Percentiles rank a stretch among this genome's conserved stretches.
phyloP scores from a whole-genome alignment of 2,329 filamentous ascomycete genomes.

The Drechslerella dactyloides region DNA sequence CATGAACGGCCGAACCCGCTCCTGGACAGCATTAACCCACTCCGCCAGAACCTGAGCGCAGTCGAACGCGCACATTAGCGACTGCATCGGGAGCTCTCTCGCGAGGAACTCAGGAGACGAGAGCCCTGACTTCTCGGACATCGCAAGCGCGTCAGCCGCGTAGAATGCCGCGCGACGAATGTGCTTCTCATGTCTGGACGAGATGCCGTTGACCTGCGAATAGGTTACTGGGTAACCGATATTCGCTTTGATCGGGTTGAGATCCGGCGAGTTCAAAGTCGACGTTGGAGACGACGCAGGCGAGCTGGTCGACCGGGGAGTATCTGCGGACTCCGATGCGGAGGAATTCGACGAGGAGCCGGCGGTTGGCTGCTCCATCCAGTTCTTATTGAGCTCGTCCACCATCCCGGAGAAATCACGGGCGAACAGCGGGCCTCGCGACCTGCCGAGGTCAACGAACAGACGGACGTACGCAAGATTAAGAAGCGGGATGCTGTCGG shows the following conservation, averaged over 20 bases:
- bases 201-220: conserved; percentile 58
- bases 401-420: conserved; percentile 91
- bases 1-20: conserved; percentile 86
- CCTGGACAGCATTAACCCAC: conserved; percentile 91
- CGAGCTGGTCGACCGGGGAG: conserved; percentile 54
- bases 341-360: conserved; percentile 61
- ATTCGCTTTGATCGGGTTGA: conserved; percentile 53
- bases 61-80: conserved; percentile 89
- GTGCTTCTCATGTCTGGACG: conserved; percentile 80
- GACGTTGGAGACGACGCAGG: conserved; percentile 55
- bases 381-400: conserved; percentile 79
- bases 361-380: conserved; percentile 72
- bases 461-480: conserved; percentile 91
- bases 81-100: conserved; percentile 84
- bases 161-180: conserved; percentile 94
- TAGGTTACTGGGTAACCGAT: conserved; percentile 38
- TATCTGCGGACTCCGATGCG: conserved; percentile 57
- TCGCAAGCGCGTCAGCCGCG: conserved; percentile 86
- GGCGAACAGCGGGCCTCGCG: conserved; percentile 93
- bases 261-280: conserved; percentile 53
- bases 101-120: conserved; percentile 79
- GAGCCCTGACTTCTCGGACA: conserved; percentile 83
- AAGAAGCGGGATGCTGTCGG: conserved; percentile 86
- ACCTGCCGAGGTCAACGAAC: conserved; percentile 88
- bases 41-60: conserved; percentile 92